Evolutionary conservation across 495 filamentous ascomycete genomes (phyloP).

Genomic region (Podospora didyma): DNA sequence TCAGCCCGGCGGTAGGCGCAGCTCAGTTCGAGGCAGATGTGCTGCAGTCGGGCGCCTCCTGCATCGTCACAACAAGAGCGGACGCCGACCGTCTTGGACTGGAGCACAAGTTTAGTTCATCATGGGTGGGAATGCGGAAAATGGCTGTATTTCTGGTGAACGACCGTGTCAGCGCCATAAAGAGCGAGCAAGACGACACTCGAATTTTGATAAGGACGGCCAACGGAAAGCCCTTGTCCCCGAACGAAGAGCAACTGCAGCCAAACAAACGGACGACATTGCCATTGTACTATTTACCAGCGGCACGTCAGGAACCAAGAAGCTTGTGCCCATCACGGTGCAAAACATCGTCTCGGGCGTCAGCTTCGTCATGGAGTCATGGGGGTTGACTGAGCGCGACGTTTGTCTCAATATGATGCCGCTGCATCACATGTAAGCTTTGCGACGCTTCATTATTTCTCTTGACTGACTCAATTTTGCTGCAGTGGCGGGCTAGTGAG

Average conservation of each 20-base stretch:
- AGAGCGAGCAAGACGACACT: background rate
- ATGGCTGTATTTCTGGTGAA: background rate
- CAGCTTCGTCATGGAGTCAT: constrained; percentile 37
- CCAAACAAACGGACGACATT: constrained; percentile 25
- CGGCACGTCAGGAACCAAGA: constrained; percentile 45
- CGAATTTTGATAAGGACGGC: background rate
- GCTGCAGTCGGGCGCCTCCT: constrained; percentile 11
- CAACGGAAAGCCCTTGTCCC: background rate
- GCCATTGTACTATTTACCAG: constrained; percentile 44
- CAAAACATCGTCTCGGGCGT: constrained; percentile 35
- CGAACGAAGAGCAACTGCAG: background rate
- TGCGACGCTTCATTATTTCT: background rate
- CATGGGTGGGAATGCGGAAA: background rate
- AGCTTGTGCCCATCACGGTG: constrained; percentile 40
- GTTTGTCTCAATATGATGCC: constrained; percentile 47
- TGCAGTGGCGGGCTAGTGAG: constrained; percentile 33
- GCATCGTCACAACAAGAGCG: constrained; percentile 10
- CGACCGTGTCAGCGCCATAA: no score
- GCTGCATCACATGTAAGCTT: constrained; percentile 35
- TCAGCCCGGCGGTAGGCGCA: constrained; percentile 25
- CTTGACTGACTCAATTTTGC: background rate
- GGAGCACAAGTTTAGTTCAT: background rate
- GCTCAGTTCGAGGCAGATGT: constrained; percentile 23
- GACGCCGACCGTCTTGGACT: constrained; percentile 13
- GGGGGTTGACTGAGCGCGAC: constrained; percentile 31